Base-by-base conservation (phyloP, 106 monocot species). In the Apostasia ramifera region DNA sequence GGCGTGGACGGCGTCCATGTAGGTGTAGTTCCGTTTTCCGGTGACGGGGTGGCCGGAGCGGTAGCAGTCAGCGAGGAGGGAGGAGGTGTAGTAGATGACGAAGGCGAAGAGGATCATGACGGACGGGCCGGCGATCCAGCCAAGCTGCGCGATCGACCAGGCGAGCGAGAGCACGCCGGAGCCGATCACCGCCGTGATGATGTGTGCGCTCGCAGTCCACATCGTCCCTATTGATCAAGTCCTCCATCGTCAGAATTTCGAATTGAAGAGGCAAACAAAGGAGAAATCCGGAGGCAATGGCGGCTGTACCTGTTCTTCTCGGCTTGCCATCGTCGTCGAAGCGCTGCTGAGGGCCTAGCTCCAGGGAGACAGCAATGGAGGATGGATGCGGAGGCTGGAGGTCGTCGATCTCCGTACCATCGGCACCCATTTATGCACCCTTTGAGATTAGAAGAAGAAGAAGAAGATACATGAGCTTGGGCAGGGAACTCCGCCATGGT, bases 181-280 rank as follows among this genome's bases (percentile, higher is more conserved):
- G 3, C 86, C 86, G 44, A 87, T 83, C 60, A 87, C 83, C 1
- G 83, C 86, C 7, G 88, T 89, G 66, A 89, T 82, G 68, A 89
- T 89, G 70, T 89, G 88, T 2, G 88, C 79, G 54, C 88, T 89
- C 49, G 85, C 79, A 40, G 85, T 89, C 88, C 73, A 77, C 53
- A 85, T 53, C 1, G 80, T 89, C 55, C 86, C 86, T 86, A 50
- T 9, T 11, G 1, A 38, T 48, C 50, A 50, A 50, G 8, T 44
- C 62, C 62, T 54, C 2, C 26, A 64, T 26, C 8, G 1, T 37
- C 6, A 13, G 3, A 10, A 11, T 53, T 47, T 42, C 26, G 57
- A 4, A 57, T 2, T 3, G 2, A 38, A 11, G 50, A 1, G 63
- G 12, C 40, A 43, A n/a, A 55, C 54, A 14, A 11, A 58, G 6